phyloP scores from a whole-genome alignment of 2,329 filamentous ascomycete genomes.

The Phaeoacremonium minimum region DNA sequence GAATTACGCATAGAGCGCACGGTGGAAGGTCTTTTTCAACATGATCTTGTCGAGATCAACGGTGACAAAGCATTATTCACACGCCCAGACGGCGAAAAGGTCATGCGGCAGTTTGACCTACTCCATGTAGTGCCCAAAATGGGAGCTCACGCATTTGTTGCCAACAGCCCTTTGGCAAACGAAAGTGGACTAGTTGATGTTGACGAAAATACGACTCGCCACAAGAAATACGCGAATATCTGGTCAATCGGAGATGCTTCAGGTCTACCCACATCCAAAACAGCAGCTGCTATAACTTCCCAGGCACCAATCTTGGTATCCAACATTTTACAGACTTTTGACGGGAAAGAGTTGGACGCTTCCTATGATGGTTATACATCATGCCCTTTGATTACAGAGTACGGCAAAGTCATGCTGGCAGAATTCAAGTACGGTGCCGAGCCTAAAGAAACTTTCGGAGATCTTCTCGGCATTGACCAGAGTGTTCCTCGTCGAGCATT shows the following conservation, averaged over 20 bases:
- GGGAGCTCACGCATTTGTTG: background rate
- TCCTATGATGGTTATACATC: constrained; percentile 52
- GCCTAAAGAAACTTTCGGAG: constrained; percentile 59
- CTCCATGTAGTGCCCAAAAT: constrained; percentile 49
- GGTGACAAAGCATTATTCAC: constrained; percentile 50
- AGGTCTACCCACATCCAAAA: constrained; percentile 55
- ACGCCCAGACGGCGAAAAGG: constrained; percentile 32
- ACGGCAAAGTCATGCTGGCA: constrained; percentile 59
- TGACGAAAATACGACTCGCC: constrained; percentile 44
- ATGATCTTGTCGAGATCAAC: constrained; percentile 49
- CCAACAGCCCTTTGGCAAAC: constrained; percentile 47
- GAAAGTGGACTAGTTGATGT: constrained; percentile 55
- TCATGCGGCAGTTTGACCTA: constrained; percentile 46
- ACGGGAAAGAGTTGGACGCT: constrained; percentile 38
- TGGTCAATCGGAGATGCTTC: constrained; percentile 58
- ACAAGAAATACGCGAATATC: constrained; percentile 50
- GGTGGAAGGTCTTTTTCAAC: constrained; percentile 55
- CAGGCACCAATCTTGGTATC: constrained; percentile 46
- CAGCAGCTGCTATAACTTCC: constrained; percentile 46
- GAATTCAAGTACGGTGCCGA: constrained; percentile 62
- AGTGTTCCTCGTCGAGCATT: constrained; percentile 49
- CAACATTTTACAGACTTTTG: constrained; percentile 38
- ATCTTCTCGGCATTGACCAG: constrained; percentile 53
- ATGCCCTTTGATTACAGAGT: constrained; percentile 49
- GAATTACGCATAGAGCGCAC: constrained; percentile 46